Evolutionary conservation across 176 grass and related monocot species (phyloP).

Genomic region (Cenchrus fungigraminus): DNA sequence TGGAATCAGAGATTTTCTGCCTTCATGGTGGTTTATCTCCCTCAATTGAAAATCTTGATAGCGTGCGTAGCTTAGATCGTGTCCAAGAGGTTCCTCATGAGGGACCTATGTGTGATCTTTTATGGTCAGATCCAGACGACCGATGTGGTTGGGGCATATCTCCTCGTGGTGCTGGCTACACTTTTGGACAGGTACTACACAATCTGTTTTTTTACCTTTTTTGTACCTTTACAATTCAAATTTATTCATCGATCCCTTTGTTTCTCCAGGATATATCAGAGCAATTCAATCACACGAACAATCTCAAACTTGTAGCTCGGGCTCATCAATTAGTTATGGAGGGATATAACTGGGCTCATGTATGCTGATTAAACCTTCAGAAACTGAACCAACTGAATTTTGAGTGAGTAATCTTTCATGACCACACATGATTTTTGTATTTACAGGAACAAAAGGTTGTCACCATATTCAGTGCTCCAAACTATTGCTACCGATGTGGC

Average conservation of each 20-base stretch:
- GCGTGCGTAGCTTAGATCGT: slow-evolving; percentile 88
- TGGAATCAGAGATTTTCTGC: slow-evolving; percentile 99
- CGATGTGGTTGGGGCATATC: slow-evolving; percentile 92
- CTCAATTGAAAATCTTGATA: slow-evolving; percentile 95
- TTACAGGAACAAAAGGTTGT: slow-evolving; percentile 95
- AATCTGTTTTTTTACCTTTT: not conserved
- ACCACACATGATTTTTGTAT: slow-evolving; percentile 16
- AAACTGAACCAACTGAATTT: slow-evolving; percentile 14
- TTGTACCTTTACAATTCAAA: not conserved
- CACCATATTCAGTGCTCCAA: slow-evolving; percentile 98
- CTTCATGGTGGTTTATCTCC: slow-evolving; percentile 93
- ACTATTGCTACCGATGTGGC: slow-evolving; percentile 97
- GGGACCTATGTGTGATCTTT: slow-evolving; percentile 96
- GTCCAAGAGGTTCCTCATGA: slow-evolving; percentile 97
- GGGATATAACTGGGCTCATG: slow-evolving; percentile 99
- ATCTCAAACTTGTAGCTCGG: slow-evolving; percentile 91
- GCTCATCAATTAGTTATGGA: slow-evolving; percentile 99
- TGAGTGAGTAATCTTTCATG: slow-evolving; percentile 23
- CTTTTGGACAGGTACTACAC: slow-evolving; percentile 81
- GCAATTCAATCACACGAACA: slow-evolving; percentile 97
- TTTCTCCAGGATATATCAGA: slow-evolving; percentile 82
- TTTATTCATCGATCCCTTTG: slow-evolving; percentile 22
- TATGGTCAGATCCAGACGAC: slow-evolving; percentile 97
- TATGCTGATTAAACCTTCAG: slow-evolving; percentile 49
- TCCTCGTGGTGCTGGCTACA: slow-evolving; percentile 95